Evolutionary conservation across 495 filamentous ascomycete species (phyloP), one percentile per base, ranked within the genome.

Genomic region (Friedmanniomyces simplex): DNA sequence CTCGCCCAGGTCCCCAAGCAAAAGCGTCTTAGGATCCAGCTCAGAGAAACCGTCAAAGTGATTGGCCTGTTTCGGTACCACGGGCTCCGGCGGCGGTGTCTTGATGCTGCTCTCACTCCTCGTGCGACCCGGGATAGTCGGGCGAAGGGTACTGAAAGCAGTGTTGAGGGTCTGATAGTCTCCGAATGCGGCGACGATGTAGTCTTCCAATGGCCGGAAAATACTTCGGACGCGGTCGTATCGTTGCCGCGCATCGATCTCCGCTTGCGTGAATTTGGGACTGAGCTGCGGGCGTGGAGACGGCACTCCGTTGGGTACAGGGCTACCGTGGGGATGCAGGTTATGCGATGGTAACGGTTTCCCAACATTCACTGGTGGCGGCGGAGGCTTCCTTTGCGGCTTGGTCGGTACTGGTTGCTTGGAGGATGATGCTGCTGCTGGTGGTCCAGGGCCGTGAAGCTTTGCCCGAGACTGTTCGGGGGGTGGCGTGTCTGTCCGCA

Each of bases 1-100:
- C 67, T 93, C 87, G 0, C 84, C 84, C 59, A 93, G 72, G 58
- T 91, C 81, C 14, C 88, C 88, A n/a, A 89, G 67, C 13, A 91
- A 75, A 13, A 93, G 73, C 0, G 86, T 83, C 68, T 91, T 93
- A 0, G 85, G 80, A 68, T 93, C 88, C 25, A 89, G 69, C 51
- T 82, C 78, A 25, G 78, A 79, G 3, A 78, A 59, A 8, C 63
- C 63, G 11, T 67, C 58, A 30, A 71, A 55, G 11, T 52, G 46
- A 26, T 34, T 54, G 11, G 37, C 22, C 21, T 50, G 53, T 13
- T 49, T 1, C 10, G 20, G 45, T 5, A 16, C 30, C 7, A 37
- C 41, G 43, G 49, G 56, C 34, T 63, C 54, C 11, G 65, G 36
- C 68, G 68, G 25, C 62, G 62, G 50, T 24, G 56, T 63, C 24